Conservation (phyloP, 2,329 filamentous ascomycete species). For the Colletotrichum caudatum region DNA sequence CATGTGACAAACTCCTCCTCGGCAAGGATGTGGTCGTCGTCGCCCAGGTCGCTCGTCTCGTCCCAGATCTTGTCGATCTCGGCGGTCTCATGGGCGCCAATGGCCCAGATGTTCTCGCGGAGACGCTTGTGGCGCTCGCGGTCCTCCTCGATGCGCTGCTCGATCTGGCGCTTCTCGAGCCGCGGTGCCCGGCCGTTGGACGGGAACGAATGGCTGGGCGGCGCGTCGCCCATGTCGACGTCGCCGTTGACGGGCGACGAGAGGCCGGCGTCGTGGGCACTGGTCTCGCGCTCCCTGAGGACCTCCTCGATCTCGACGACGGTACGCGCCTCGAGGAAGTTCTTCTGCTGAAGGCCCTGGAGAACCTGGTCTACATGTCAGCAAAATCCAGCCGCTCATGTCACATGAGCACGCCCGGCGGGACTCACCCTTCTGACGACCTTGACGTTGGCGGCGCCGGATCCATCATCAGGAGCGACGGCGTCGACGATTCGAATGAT, state of each 20-base stretch:
- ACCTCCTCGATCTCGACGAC: conserved; percentile 85
- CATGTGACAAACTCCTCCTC: conserved; percentile 76
- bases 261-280: conserved; percentile 66
- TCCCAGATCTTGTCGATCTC: conserved; percentile 89
- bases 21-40: conserved; percentile 84
- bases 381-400: conserved; percentile 14
- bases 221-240: conserved; percentile 56
- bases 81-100: conserved; percentile 71
- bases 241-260: conserved; percentile 62
- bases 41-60: conserved; percentile 85
- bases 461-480: conserved; percentile 87
- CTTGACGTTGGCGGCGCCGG: conserved; percentile 92
- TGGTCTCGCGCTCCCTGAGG: conserved; percentile 81
- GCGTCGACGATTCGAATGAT: conserved; percentile 92
- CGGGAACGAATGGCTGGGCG: conserved; percentile 56
- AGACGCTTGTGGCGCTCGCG: conserved; percentile 92
- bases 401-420: not conserved
- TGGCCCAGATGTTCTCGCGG: conserved; percentile 93
- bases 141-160: conserved; percentile 97
- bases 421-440: conserved; percentile 81
- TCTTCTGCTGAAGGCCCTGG: conserved; percentile 75
- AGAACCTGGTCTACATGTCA: conserved; percentile 66
- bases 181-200: conserved; percentile 52
- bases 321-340: conserved; percentile 78
- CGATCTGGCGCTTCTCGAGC: conserved; percentile 88